phyloP scores from a whole-genome alignment of 139 green algal genomes.

The Diplosphaera chodatii region DNA sequence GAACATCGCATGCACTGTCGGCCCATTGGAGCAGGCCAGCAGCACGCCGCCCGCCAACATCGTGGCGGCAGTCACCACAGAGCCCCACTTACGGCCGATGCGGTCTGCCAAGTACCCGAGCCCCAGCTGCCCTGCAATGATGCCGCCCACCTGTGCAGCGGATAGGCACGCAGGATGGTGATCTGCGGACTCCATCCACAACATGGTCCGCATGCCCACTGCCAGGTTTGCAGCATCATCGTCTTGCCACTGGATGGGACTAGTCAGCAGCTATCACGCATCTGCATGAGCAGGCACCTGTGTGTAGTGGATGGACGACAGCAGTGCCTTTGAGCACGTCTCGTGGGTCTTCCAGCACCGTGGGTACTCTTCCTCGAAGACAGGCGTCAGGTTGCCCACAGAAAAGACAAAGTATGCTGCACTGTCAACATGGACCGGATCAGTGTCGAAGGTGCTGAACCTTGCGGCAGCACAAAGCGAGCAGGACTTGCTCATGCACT shows the following conservation, averaged over 20 bases:
- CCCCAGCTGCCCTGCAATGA: conserved; percentile 39
- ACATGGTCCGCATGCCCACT: too few species aligned
- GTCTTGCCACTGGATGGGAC: too few species aligned
- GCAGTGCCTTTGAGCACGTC: not conserved
- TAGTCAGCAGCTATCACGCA: too few species aligned
- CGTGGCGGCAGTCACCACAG: conserved; percentile 39
- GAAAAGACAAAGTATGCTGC: conserved; percentile 45
- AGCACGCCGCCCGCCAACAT: conserved; percentile 43
- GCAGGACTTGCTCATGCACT: too few species aligned
- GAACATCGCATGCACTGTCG: not conserved
- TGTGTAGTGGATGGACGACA: conserved; percentile 9
- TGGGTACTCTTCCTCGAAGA: conserved; percentile 9
- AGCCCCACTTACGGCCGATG: conserved; percentile 57
- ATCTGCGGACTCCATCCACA: too few species aligned
- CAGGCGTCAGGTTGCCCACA: conserved; percentile 36
- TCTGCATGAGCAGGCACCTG: too few species aligned
- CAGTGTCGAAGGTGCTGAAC: too few species aligned
- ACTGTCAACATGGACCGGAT: too few species aligned
- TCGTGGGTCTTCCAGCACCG: not conserved
- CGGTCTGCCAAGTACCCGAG: conserved; percentile 45
- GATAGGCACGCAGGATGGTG: too few species aligned
- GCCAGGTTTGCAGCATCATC: too few species aligned
- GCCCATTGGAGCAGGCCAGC: conserved; percentile 6
- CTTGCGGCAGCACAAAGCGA: too few species aligned
- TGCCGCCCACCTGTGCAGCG: conserved; percentile 38